phyloP scores from a whole-genome alignment of 2,329 filamentous ascomycete genomes.

The Diaporthe vexans region DNA sequence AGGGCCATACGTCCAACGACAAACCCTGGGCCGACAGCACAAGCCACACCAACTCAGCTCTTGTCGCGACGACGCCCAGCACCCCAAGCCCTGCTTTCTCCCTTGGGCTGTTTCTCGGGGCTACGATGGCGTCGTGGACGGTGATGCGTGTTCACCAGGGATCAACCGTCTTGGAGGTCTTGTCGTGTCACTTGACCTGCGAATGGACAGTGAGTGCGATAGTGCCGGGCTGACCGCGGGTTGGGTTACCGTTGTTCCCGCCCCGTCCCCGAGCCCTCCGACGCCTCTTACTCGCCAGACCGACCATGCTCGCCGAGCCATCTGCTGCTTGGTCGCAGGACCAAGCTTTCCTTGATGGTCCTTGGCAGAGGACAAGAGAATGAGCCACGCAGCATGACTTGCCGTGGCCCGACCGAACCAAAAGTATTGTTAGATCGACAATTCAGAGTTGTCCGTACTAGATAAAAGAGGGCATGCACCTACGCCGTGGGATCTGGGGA shows the following conservation, averaged over 20 bases:
- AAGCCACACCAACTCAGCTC: conserved; percentile 14
- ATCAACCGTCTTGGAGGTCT: background rate
- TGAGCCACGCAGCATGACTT: conserved; percentile 25
- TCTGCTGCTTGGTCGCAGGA: conserved; percentile 1
- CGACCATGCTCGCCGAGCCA: background rate
- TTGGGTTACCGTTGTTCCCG: conserved; percentile 14
- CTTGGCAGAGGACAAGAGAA: conserved; percentile 25
- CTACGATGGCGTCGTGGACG: background rate
- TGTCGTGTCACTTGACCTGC: conserved; percentile 21
- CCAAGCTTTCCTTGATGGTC: conserved; percentile 25
- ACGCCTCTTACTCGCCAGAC: conserved; percentile 1
- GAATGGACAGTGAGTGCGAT: background rate
- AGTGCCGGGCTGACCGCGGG: conserved; percentile 5
- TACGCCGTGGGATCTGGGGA: no score
- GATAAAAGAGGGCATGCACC: background rate
- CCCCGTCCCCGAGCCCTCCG: conserved; percentile 9
- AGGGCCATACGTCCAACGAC: conserved; percentile 8
- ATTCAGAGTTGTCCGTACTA: background rate
- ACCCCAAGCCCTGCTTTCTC: background rate
- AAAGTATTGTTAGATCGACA: background rate
- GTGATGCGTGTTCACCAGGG: conserved; percentile 14
- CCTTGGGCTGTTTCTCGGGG: background rate
- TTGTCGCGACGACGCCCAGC: background rate
- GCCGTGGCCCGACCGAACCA: background rate
- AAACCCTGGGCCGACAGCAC: background rate